Conservation (phyloP, 148 eudicot species). For the Salicornia ramosissima region DNA sequence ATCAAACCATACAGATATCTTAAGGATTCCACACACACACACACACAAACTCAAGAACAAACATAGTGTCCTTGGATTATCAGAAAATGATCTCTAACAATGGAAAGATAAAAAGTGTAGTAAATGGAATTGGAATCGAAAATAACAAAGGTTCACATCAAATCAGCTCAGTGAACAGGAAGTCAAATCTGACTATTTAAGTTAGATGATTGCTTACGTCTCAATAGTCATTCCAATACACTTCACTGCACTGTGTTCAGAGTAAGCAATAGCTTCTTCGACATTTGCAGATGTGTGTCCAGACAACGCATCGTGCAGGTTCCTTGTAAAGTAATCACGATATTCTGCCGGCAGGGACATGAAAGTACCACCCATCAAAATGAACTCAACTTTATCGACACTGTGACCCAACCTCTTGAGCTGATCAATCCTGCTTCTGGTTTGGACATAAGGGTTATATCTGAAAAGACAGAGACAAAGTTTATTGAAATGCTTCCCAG, state of each 20-base stretch:
- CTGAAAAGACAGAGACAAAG: constrained; percentile 36
- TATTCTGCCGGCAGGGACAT: constrained; percentile 97
- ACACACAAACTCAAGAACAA: not conserved
- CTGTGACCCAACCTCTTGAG: constrained; percentile 96
- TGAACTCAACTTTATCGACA: constrained; percentile 98
- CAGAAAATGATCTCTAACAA: not conserved
- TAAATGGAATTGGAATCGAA: not conserved
- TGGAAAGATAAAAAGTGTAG: not conserved
- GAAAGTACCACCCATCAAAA: constrained; percentile 99
- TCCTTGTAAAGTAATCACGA: constrained; percentile 86
- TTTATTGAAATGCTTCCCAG: not conserved
- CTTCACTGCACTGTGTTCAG: constrained; percentile 89
- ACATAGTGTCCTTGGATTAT: not conserved
- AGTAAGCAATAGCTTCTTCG: constrained; percentile 95
- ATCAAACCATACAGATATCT: not conserved
- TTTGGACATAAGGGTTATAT: constrained; percentile 97
- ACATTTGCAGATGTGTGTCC: constrained; percentile 97
- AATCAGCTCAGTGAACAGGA: not conserved
- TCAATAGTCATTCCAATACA: constrained; percentile 99
- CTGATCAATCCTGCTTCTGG: constrained; percentile 96
- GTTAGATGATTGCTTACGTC: constrained; percentile 57
- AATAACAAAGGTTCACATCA: not conserved
- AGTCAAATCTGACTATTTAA: not conserved
- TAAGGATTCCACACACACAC: constrained; percentile 5
- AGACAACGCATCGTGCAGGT: constrained; percentile 96